Evolutionary conservation across 306 rosid species (phyloP), one percentile per base, ranked within the genome.

Genomic region (Ormosia emarginata): DNA sequence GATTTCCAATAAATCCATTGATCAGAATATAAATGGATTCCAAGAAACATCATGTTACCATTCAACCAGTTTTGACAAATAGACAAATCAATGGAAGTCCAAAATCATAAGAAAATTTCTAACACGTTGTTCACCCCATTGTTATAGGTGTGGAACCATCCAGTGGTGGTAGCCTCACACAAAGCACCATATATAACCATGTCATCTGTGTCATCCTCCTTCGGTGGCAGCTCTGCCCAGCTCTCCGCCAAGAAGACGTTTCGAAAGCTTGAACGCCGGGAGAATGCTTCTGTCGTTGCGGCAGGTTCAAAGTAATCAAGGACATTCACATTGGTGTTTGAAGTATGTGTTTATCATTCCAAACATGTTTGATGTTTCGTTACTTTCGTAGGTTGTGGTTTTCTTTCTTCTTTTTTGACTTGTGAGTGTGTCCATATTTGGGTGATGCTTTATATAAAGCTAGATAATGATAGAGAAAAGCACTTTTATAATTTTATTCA

Each of bases 181-280:
- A 85, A 78, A 0, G 74, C 70, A 0, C 75, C 64, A 12, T 73
- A 78, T 78, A 85, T 72, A 0, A 85, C 79, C 88, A 85, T 85
- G 74, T 85, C 88, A 0, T 85, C 79, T 0, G 84, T 5, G 58
- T 82, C 86, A 8, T 85, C 63, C 78, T 82, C 88, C 62, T 85
- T 85, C 41, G 82, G 8, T 0, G 86, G 88, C 30, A 82, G 78
- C 68, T 81, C 86, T 0, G 69, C 80, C 86, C 86, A 82, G 13
- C 52, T 82, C 69, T 85, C 83, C 6, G 78, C 62, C 44, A 67
- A 9, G 62, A 85, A 82, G 43, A 82, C 57, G 66, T 72, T 73
- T 3, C 56, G 6, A 17, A 65, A 72, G 77, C 86, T 81, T 0
- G 81, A 41, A 43, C 14, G 81, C 1, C n/a, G 33, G 34, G 71